A percentile compares a stretch with the other conserved stretches of the same genome.
Evolutionary conservation across 495 filamentous ascomycete genomes (phyloP).

Genomic region (Jackrogersella minutella): DNA sequence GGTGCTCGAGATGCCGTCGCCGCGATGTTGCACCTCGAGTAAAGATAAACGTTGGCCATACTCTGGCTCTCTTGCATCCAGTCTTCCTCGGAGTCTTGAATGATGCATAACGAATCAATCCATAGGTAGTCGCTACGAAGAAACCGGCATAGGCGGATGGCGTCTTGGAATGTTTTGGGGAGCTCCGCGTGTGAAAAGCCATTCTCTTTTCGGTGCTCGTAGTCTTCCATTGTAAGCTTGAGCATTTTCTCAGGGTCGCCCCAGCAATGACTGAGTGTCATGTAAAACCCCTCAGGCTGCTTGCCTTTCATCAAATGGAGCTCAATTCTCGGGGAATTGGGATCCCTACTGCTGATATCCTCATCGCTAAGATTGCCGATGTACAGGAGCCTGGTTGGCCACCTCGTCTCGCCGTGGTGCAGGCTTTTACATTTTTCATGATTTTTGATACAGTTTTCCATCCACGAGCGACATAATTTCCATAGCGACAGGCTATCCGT

Average conservation of each 20-base stretch:
- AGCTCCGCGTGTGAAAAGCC: conserved; percentile 28
- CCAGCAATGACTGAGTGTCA: conserved; percentile 49
- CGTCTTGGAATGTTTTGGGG: conserved; percentile 5
- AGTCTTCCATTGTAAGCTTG: conserved; percentile 19
- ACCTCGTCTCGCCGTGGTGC: not conserved
- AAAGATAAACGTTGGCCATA: too few species aligned
- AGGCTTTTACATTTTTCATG: conserved; percentile 3
- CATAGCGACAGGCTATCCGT: not conserved
- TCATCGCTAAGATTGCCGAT: not conserved
- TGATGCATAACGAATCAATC: too few species aligned
- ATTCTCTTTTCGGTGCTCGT: not conserved
- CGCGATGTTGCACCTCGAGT: too few species aligned
- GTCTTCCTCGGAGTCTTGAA: too few species aligned
- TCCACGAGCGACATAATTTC: conserved; percentile 18
- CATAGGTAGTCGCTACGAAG: too few species aligned
- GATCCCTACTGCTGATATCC: too few species aligned
- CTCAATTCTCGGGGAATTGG: not conserved
- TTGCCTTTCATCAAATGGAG: not conserved
- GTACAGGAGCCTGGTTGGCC: conserved; percentile 21
- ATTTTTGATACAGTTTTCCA: conserved; percentile 10
- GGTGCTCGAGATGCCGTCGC: too few species aligned
- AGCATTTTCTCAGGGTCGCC: conserved; percentile 21
- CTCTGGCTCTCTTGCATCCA: too few species aligned
- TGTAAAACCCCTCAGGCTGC: conserved; percentile 24
- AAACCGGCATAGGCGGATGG: not conserved